Percentiles rank a stretch among this genome's conserved stretches.
phyloP scores from a whole-genome alignment of 257 asterid genomes.

The Solanum sejunctum region DNA sequence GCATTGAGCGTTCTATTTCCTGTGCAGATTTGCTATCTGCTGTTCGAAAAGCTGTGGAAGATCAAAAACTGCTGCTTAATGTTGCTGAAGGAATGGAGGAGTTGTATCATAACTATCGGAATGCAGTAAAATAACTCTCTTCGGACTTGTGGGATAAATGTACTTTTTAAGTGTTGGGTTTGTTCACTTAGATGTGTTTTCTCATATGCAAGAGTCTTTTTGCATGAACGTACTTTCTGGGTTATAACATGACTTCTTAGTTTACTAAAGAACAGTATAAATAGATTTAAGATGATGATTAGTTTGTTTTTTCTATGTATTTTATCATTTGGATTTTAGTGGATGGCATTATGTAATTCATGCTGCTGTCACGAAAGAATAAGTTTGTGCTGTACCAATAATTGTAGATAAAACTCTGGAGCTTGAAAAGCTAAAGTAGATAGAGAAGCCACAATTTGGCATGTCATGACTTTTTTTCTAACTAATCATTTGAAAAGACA shows the following conservation, averaged over 20 bases:
- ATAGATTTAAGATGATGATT: background rate
- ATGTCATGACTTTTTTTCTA: background rate
- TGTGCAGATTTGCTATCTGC: slow-evolving; percentile 61
- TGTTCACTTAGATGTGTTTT: background rate
- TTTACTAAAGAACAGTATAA: background rate
- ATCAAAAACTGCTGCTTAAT: slow-evolving; percentile 59
- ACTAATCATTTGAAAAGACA: background rate
- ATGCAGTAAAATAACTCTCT: slow-evolving; percentile 59
- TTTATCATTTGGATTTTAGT: background rate
- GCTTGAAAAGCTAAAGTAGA: background rate
- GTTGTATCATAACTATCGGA: slow-evolving; percentile 67
- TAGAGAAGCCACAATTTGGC: background rate
- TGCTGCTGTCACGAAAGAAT: background rate
- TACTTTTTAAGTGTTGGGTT: slow-evolving; percentile 2
- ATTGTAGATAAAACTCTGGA: background rate
- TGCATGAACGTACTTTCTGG: background rate
- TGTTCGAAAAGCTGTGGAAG: slow-evolving; percentile 61
- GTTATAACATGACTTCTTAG: background rate
- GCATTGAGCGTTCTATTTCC: slow-evolving; percentile 5
- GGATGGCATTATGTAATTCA: background rate
- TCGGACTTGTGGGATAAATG: slow-evolving; percentile 14
- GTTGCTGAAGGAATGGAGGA: slow-evolving; percentile 78
- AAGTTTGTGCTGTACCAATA: background rate
- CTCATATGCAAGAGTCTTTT: background rate
- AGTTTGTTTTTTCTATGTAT: background rate